Base-by-base conservation (phyloP, 176 grass and related monocot genomes). In the Melocanna baccifera region DNA sequence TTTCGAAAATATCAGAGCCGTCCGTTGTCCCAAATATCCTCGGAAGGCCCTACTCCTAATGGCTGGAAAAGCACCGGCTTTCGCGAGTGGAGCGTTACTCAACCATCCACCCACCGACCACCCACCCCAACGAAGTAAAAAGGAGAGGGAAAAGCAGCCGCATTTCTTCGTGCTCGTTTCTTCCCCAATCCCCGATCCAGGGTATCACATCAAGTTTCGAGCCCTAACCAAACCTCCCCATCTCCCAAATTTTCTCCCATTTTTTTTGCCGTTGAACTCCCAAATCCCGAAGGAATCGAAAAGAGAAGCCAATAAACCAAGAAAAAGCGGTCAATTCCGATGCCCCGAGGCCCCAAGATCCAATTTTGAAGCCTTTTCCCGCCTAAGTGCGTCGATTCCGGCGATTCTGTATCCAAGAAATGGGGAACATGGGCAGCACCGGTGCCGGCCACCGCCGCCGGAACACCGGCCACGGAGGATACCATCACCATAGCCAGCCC, bases 401-500 rank as follows among this genome's bases (percentile, higher is more conserved):
- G 48, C 51, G 51, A n/a, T 16, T 18, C 51, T 28, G 29, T 57
- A 15, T 76, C 29, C 18, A 32, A 34, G 51, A 57, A 36, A 76
- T 76, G 73, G 73, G 73, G 25, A 76, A 76, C 73, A 76, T 76
- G 30, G 51, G 73, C 4, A 57, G 73, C 73, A 76, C 25, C 7
- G 45, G 70, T 42, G 39, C 36, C n/a, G 50, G 86, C 82, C 73
- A 76, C 25, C 14, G 45, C 25, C 69, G 39, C 36, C 71, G 81
- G 79, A 76, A 57, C 29, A 55, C 10, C 30, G 18, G 51, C 74
- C 82, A 85, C 62, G 46, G 46, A 3, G 46, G 47, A 1, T 16
- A 52, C 1, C 75, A 67, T 23, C 52, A 77, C 78, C 59, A 77
- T 4, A 62, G 69, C 73, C 71, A 86, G 19, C 14, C 71, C 13